Evolutionary conservation across 2,329 filamentous ascomycete genomes (phyloP), one percentile per base, ranked within the genome.

Genomic region (Ploettnerulaceae sp.): DNA sequence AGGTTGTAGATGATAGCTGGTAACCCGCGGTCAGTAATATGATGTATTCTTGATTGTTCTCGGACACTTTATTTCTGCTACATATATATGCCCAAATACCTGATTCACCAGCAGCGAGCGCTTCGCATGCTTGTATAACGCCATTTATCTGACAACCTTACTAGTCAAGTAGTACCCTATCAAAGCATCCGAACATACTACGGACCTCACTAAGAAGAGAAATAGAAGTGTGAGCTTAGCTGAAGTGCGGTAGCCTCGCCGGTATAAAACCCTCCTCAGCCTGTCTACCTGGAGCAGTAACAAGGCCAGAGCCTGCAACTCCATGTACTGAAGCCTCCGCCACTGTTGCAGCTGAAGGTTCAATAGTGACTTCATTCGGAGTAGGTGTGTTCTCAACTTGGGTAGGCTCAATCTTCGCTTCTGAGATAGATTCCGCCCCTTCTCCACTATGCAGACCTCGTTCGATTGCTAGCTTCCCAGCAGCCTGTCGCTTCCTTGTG

Each of bases 171-270:
- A 22, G 32, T 4, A 43, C 11, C 15, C 12, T 26, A 20, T 32
- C 15, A 6, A 8, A 12, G n/a, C 22, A 25, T 40, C 32, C n/a
- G n/a, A n/a, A n/a, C n/a, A n/a, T n/a, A n/a, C n/a, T n/a, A n/a
- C n/a, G 8, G 32, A 9, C 38, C 20, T 41, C 8, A 15, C 29
- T 9, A 20, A 24, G 12, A 28, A 18, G 26, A 26, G 12, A 28
- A 24, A 43, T 25, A 28, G n/a, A n/a, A n/a, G 29, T 24, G n/a
- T 28, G 18, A 18, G 21, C 7, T 59, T 38, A 64, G 32, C 53
- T 66, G 66, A 65, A 82, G 77, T 71, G 70, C 28, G 79, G 79
- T 49, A 83, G 61, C 48, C 77, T 69, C 26, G 79, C 79, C 3
- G 79, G 78, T 17, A 82, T 67, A 54, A 82, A 82, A 2, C 65